Percentiles rank a stretch among this genome's conserved stretches.
phyloP scores from a whole-genome alignment of 257 asterid species.

The Thymus quinquecostatus region DNA sequence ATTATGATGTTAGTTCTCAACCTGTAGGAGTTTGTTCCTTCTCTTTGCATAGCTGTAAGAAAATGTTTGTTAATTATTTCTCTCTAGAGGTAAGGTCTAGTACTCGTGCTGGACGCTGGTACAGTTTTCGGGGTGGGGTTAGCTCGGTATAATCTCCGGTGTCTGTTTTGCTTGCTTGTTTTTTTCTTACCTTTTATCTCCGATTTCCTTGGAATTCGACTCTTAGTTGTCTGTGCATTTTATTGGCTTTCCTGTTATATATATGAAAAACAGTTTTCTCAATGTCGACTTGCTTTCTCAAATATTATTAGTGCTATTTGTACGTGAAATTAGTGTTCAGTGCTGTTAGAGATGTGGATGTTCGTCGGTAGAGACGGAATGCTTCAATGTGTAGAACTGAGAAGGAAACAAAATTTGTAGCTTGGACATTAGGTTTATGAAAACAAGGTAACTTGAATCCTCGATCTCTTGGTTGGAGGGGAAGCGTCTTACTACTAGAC shows the following conservation, averaged over 20 bases:
- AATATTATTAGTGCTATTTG: no score
- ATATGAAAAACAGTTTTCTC: constrained; percentile 19
- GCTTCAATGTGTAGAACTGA: no score
- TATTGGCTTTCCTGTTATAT: constrained; percentile 12
- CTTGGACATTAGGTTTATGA: no score
- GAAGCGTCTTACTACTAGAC: no score
- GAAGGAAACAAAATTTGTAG: no score
- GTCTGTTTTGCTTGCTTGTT: constrained; percentile 29
- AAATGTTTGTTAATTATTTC: constrained; percentile 46
- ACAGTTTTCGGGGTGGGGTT: constrained; percentile 42
- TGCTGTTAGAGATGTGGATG: no score
- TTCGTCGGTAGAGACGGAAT: no score
- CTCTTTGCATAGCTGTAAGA: constrained; percentile 53
- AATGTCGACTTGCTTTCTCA: neutral
- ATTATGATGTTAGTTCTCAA: constrained; percentile 35
- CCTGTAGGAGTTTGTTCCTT: constrained; percentile 34
- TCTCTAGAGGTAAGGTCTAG: constrained; percentile 42
- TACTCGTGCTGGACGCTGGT: constrained; percentile 30
- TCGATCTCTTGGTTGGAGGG: no score
- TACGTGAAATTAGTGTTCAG: no score
- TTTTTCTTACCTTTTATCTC: neutral
- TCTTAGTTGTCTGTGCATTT: constrained; percentile 29
- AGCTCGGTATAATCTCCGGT: constrained; percentile 39
- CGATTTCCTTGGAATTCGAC: constrained; percentile 28
- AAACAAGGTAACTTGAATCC: no score